phyloP scores from a whole-genome alignment of 306 rosid genomes.

The Quercus gilva region DNA sequence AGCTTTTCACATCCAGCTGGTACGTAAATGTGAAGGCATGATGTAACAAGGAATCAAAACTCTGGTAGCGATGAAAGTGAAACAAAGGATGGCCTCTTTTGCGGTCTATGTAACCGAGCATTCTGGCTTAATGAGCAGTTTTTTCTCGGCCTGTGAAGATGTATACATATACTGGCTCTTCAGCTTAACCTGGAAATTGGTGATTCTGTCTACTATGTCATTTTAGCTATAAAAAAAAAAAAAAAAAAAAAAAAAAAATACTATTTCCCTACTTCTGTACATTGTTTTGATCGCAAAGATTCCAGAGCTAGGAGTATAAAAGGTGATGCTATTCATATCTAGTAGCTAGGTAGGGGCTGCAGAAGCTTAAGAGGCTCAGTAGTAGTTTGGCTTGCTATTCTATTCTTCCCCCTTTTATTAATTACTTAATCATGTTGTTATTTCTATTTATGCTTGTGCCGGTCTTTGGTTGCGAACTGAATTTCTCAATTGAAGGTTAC shows the following conservation, averaged over 20 bases:
- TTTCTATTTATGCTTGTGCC: background rate
- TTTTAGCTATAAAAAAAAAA: slow-evolving; percentile 28
- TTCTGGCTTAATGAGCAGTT: slow-evolving; percentile 47
- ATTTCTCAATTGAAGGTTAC: background rate
- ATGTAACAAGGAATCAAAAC: slow-evolving; percentile 35
- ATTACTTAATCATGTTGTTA: background rate
- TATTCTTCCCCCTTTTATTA: background rate
- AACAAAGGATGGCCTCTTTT: slow-evolving; percentile 37
- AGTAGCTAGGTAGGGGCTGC: slow-evolving; percentile 30
- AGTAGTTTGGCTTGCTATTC: slow-evolving; percentile 23
- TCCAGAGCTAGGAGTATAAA: slow-evolving; percentile 28
- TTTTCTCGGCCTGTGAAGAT: slow-evolving; percentile 47
- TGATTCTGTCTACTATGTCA: slow-evolving; percentile 40
- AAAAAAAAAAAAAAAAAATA: background rate
- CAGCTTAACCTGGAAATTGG: slow-evolving; percentile 48
- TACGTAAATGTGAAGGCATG: slow-evolving; percentile 46
- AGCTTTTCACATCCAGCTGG: slow-evolving; percentile 52
- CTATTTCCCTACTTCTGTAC: slow-evolving; percentile 33
- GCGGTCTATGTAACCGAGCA: slow-evolving; percentile 44
- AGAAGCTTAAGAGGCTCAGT: slow-evolving; percentile 28
- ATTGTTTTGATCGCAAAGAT: slow-evolving; percentile 36
- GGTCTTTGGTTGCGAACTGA: background rate
- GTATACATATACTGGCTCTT: slow-evolving; percentile 56
- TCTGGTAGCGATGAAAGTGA: slow-evolving; percentile 37
- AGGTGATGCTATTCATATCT: slow-evolving; percentile 30